These are phyloP conservation scores for Pulveroboletus sp. DNA, from an alignment of 768 basidiomycete genomes.

Conservation along the genomic window DNA sequence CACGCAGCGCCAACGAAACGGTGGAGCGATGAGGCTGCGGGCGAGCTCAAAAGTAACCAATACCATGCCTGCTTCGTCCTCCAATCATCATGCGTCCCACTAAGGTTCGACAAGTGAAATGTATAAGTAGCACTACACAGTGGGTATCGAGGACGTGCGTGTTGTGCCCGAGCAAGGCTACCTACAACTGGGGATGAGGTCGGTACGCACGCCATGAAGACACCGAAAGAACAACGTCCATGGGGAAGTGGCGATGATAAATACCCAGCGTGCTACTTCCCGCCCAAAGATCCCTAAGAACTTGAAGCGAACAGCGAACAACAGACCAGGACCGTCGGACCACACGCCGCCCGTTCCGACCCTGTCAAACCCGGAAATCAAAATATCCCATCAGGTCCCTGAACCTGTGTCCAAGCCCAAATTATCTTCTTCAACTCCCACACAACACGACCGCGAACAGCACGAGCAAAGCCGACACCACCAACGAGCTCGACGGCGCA, in stretches of 20 bases:
- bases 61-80: neutral
- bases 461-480: conserved; percentile 10
- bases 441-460: conserved; percentile 8
- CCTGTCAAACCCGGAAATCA: neutral
- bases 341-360: neutral
- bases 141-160: neutral
- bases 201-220: neutral
- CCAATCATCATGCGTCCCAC: neutral
- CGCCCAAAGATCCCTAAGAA: neutral
- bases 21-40: neutral
- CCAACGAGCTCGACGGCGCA: conserved; percentile 5
- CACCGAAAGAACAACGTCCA: neutral
- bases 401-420: neutral
- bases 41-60: neutral
- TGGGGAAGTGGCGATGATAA: neutral
- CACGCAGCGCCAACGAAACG: neutral
- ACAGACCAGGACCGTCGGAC: neutral
- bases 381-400: neutral
- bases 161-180: neutral
- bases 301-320: neutral
- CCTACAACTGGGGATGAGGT: neutral
- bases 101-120: neutral
- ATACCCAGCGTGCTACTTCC: neutral
- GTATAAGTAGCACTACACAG: neutral
- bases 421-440: conserved; percentile 7